Evolutionary conservation across 805 yeast genomes (phyloP), one percentile per base, ranked within the genome.

Genomic region (Candida wancherniae): DNA sequence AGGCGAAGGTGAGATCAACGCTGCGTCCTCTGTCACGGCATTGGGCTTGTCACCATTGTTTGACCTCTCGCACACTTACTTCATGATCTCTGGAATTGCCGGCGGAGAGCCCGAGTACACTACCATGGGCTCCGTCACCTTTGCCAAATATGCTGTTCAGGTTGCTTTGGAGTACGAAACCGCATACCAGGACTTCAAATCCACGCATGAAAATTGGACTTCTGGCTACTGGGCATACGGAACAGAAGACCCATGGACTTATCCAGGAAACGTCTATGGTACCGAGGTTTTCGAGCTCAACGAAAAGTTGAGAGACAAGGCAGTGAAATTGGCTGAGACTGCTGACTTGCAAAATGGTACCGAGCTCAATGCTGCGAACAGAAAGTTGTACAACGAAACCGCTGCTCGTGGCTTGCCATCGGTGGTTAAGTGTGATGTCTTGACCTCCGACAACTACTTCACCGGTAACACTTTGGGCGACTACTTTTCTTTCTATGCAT

Each of bases 1-100:
- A n/a, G 84, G 84, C 32, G 84, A 77, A 57, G 79, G 77, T 41
- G 83, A 77, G 51, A 69, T 75, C 42, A 78, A 78, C 45, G 84
- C 84, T 22, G 83, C 84, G 10, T 40, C 76, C 15, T 62, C 81
- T 15, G 50, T 77, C 36, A 65, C 72, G 24, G 78, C 84, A 5
- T 55, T 78, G 40, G 51, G 70, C 8, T 59, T 75, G 50, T 63
- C 65, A 34, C 75, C 80, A 22, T 45, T 62, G 35, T 77, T 78
- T 39, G 80, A 78, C 48, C 63, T 78, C 30, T 50, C 74, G 21
- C 67, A 71, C 45, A 75, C 84, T 24, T 77, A 75, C 61, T 78
- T 74, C 61, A 43, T 77, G 43, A 58, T 75, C 39, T 77, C 79
- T 14, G 84, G 84, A 50, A 78, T 77, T 48, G 82, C 77, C 9